Evolutionary conservation across 2,329 filamentous ascomycete genomes (phyloP).

Genomic region (Ceratocystis cubensis): DNA sequence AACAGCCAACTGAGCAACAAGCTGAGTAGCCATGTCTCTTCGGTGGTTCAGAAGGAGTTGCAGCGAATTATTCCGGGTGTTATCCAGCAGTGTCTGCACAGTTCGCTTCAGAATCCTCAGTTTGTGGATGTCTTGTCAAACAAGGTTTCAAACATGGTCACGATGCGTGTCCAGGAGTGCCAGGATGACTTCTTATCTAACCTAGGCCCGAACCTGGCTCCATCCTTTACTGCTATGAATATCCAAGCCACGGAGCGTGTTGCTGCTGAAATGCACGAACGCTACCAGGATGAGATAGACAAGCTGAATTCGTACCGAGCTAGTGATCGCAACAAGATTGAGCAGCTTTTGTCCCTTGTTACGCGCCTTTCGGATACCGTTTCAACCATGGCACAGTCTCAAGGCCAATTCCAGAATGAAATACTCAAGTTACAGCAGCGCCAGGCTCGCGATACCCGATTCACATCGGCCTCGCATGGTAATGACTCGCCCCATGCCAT

Average conservation of each 20-base stretch:
- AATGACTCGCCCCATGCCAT: slow-evolving; percentile 21
- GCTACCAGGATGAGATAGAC: slow-evolving; percentile 40
- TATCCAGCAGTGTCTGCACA: slow-evolving; percentile 51
- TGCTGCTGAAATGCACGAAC: slow-evolving; percentile 54
- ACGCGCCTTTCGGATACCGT: slow-evolving; percentile 56
- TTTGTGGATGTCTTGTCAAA: slow-evolving; percentile 51
- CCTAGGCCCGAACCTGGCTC: slow-evolving; percentile 51
- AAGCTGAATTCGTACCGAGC: slow-evolving; percentile 39
- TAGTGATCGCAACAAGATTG: slow-evolving; percentile 51
- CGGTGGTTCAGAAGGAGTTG: slow-evolving; percentile 58
- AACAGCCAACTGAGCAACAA: slow-evolving; percentile 58
- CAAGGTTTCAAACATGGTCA: slow-evolving; percentile 24
- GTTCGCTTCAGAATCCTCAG: slow-evolving; percentile 56
- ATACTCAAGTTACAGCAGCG: slow-evolving; percentile 42
- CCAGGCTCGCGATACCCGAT: slow-evolving; percentile 18
- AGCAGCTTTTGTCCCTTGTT: slow-evolving; percentile 56
- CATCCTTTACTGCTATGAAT: slow-evolving; percentile 52
- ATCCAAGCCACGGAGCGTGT: slow-evolving; percentile 55
- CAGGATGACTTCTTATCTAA: slow-evolving; percentile 54
- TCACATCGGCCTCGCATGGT: slow-evolving; percentile 19
- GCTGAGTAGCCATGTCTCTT: slow-evolving; percentile 53
- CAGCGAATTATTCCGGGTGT: slow-evolving; percentile 55
- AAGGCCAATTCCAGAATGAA: slow-evolving; percentile 55
- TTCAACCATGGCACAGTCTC: slow-evolving; percentile 54
- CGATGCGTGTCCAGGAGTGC: slow-evolving; percentile 59